A percentile compares a stretch with the other conserved stretches of the same genome.
These are phyloP conservation scores for Sporothrix pseudoabietina DNA, from an alignment of 2,329 filamentous ascomycete species.

Conservation along the genomic window DNA sequence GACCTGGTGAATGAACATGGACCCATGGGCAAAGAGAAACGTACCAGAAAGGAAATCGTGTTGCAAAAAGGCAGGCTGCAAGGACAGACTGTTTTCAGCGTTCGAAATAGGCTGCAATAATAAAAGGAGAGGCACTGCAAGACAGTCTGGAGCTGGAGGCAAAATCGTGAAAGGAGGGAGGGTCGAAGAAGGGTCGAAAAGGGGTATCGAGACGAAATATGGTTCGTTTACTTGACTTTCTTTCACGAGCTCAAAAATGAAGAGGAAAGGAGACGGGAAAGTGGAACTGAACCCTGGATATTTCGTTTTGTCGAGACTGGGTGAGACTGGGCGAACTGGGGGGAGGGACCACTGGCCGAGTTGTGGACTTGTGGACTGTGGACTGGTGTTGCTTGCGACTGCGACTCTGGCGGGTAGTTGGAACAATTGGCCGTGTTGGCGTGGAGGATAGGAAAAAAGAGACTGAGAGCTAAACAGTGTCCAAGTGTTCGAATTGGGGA, in stretches of 20 bases:
- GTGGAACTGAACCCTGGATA: not conserved
- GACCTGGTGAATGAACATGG: not conserved
- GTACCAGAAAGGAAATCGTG: conserved; percentile 4
- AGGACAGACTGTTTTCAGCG: not conserved
- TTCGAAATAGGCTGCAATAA: conserved; percentile 5
- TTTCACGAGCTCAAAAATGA: not conserved
- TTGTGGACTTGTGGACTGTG: not conserved
- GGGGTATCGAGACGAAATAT: not conserved
- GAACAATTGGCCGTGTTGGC: too few relatives aligned
- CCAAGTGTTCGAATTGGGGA: not conserved
- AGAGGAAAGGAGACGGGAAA: not conserved
- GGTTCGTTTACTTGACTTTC: not conserved
- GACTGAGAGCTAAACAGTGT: not conserved
- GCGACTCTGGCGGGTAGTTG: conserved; percentile 12
- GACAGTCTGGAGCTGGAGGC: not conserved
- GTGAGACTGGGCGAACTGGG: not conserved
- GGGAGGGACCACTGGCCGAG: not conserved
- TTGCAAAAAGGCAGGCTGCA: not conserved
- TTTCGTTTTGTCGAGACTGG: not conserved
- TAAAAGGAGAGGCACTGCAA: not conserved
- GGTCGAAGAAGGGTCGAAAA: not conserved
- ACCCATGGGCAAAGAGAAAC: conserved; percentile 7
- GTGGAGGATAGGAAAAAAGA: conserved; percentile 3
- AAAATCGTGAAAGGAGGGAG: not conserved
- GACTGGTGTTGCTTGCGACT: not conserved